These are phyloP conservation scores for Colletotrichum cereale DNA, from an alignment of 2,329 filamentous ascomycete species.

Conservation along the genomic window DNA sequence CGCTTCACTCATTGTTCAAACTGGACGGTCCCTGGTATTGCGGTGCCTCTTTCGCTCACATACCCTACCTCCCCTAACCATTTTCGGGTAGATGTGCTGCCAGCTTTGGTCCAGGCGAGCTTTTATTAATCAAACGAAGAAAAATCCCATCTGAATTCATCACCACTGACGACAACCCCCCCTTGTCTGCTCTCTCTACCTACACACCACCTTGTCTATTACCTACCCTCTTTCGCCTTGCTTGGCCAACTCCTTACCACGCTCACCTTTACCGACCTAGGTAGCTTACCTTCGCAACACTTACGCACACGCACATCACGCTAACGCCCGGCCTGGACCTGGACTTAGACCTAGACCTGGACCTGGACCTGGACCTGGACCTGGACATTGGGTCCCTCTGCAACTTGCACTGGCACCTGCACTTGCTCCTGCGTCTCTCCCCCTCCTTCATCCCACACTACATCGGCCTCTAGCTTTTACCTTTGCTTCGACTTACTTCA, in stretches of 20 bases:
- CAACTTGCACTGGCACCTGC: constrained; percentile 25
- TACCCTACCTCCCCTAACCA: constrained; percentile 10
- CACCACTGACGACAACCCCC: constrained; percentile 31
- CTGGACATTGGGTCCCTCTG: constrained; percentile 14
- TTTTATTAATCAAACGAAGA: constrained; percentile 1
- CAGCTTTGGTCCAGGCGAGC: not conserved
- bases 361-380: constrained; percentile 18
- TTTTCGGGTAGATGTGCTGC: not conserved
- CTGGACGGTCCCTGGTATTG: not conserved
- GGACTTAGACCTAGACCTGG: constrained; percentile 19
- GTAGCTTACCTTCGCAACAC: constrained; percentile 1
- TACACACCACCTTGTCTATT: not conserved
- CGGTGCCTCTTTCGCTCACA: not conserved
- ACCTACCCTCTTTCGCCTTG: not conserved
- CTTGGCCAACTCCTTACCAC: not conserved
- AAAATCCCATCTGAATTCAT: constrained; percentile 21
- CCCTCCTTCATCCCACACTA: constrained; percentile 13
- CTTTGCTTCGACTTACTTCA: constrained; percentile 3
- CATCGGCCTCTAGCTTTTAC: constrained; percentile 26
- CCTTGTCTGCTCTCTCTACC: not conserved
- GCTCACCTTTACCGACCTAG: not conserved
- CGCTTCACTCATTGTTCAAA: not conserved
- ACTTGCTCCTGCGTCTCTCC: constrained; percentile 13
- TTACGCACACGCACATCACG: constrained; percentile 25
- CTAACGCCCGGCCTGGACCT: constrained; percentile 34